A percentile compares a stretch with the other conserved stretches of the same genome.
Evolutionary conservation across 2,329 filamentous ascomycete species (phyloP).

Genomic region (Colletotrichum nymphaeae): DNA sequence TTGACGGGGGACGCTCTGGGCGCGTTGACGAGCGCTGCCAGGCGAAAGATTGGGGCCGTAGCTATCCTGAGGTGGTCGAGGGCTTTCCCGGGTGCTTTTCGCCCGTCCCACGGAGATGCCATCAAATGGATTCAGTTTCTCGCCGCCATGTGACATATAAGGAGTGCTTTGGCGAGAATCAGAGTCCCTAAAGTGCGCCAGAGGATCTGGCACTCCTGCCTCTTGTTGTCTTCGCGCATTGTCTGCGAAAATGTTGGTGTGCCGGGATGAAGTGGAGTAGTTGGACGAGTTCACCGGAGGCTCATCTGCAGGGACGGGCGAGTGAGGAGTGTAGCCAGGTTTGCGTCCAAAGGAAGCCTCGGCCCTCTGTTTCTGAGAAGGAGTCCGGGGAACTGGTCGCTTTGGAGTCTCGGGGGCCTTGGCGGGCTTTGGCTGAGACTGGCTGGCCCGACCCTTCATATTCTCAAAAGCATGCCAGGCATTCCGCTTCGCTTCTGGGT

Average conservation of each 20-base stretch:
- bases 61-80: conserved; percentile 41
- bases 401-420: conserved; percentile 41
- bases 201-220: conserved; percentile 53
- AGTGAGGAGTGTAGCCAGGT: conserved; percentile 61
- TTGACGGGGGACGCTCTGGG: conserved; percentile 43
- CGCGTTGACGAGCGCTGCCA: conserved; percentile 43
- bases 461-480: conserved; percentile 56
- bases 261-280: conserved; percentile 55
- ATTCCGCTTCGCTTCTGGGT: conserved; percentile 53
- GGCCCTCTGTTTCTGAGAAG: conserved; percentile 64
- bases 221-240: conserved; percentile 39
- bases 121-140: conserved; percentile 69
- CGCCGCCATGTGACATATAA: conserved; percentile 66
- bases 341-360: conserved; percentile 67
- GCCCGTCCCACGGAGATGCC: conserved; percentile 56
- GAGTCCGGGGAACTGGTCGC: conserved; percentile 59
- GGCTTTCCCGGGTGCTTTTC: conserved; percentile 55
- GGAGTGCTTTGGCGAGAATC: conserved; percentile 68
- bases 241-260: conserved; percentile 41
- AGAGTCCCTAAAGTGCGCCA: conserved; percentile 59
- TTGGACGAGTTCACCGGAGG: conserved; percentile 62
- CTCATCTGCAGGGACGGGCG: conserved; percentile 62
- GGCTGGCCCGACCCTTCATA: conserved; percentile 50
- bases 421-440: conserved; percentile 41
- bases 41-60: conserved; percentile 35